Base-by-base conservation (phyloP, 345 rosid genomes). In the Aegle marmelos region DNA sequence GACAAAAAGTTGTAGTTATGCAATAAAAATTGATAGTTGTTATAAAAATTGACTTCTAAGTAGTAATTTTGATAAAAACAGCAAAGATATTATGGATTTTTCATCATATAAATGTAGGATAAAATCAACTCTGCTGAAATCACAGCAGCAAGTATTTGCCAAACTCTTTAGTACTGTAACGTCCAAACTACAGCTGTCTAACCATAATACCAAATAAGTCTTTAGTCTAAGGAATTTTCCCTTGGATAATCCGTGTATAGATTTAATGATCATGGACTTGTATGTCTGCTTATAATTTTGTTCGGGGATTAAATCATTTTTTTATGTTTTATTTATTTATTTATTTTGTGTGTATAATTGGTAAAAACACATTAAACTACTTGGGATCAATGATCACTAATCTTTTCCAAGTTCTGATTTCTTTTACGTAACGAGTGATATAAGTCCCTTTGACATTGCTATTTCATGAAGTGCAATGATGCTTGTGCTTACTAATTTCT, bases 401-500 rank as follows among this genome's bases (percentile, higher is more conserved):
- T 14, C 1, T 57, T 31, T 57, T 14, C 31, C n/a, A 25, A 48
- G 41, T 7, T 53, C 25, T 62, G 22, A 11, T 56, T 64, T 54
- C 53, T 31, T 61, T 62, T 24, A 27, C 6, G 41, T 75, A 39
- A 33, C 24, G 14, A 39, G 39, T 41, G 3, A 48, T 1, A 19
- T 11, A 6, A 17, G 19, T 75, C 1, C 25, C 28, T 68, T 33
- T 21, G 24, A 66, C 75, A 25, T 17, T 78, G 53, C 56, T 39
- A 14, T 48, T 57, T 76, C 64, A 13, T 8, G 53, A 48, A 17
- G 36, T 41, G 33, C 54, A n/a, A 16, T 57, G 54, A 57, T 57
- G 56, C 22, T 56, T 72, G 67, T 68, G 25, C 21, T 73, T 70
- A 30, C 67, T 77, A 34, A 73, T 79, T 6, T 56, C 25, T 58